phyloP scores from a whole-genome alignment of 2,329 filamentous ascomycete species.

The Cytospora schulzeri region DNA sequence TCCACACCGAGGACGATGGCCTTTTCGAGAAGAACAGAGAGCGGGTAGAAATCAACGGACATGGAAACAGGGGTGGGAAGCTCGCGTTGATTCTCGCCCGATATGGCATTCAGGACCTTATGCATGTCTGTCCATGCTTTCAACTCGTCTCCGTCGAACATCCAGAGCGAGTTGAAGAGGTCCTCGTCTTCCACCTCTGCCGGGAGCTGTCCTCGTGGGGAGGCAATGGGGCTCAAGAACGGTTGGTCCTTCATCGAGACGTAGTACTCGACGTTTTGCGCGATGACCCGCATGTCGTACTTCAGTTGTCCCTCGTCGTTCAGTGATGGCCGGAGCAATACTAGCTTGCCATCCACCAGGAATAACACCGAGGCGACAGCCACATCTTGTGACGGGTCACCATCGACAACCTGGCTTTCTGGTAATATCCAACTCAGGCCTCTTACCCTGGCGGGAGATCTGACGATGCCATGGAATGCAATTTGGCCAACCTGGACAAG shows the following conservation, averaged over 20 bases:
- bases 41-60: slow-evolving; percentile 90
- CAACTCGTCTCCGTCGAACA: slow-evolving; percentile 85
- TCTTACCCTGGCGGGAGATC: slow-evolving; percentile 88
- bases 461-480: slow-evolving; percentile 92
- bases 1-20: slow-evolving; percentile 90
- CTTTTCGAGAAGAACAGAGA: slow-evolving; percentile 85
- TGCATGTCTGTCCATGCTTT: slow-evolving; percentile 88
- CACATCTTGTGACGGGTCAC: slow-evolving; percentile 94
- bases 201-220: slow-evolving; percentile 33
- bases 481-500: slow-evolving; percentile 97
- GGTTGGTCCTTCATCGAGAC: slow-evolving; percentile 87
- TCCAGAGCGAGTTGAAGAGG: slow-evolving; percentile 87
- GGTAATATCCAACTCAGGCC: slow-evolving; percentile 95
- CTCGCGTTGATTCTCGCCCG: slow-evolving; percentile 66
- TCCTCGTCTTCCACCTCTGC: slow-evolving; percentile 45
- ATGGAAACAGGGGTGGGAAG: slow-evolving; percentile 75
- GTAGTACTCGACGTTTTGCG: slow-evolving; percentile 95
- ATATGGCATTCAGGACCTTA: slow-evolving; percentile 74
- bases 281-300: slow-evolving; percentile 97
- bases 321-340: slow-evolving; percentile 83
- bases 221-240: slow-evolving; percentile 37
- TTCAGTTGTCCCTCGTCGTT: slow-evolving; percentile 84
- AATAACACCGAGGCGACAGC: slow-evolving; percentile 91
- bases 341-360: slow-evolving; percentile 95
- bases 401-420: slow-evolving; percentile 83